Conservation (phyloP, 2,329 filamentous ascomycete species). For the Ophiocordyceps sinensis region DNA sequence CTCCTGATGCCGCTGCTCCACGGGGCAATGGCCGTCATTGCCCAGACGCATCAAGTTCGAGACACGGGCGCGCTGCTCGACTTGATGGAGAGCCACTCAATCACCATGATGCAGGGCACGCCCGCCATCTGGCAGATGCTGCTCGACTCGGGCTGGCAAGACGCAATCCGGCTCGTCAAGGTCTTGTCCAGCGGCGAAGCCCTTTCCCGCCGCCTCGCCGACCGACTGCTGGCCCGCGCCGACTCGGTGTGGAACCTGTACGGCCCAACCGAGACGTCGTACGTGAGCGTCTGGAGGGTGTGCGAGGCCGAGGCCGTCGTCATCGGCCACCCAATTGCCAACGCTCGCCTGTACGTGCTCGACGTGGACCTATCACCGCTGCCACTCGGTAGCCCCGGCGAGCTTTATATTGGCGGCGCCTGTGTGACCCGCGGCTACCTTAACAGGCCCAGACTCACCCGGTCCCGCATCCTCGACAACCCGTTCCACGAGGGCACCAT, state of each 20-base stretch:
- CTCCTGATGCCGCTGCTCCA: slow-evolving; percentile 6
- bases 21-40: slow-evolving; percentile 6
- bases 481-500: slow-evolving; percentile 4
- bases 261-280: slow-evolving; percentile 14
- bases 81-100: slow-evolving; percentile 4
- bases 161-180: slow-evolving; percentile 3
- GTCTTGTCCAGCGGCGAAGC: slow-evolving; percentile 5
- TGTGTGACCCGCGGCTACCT: slow-evolving; percentile 11
- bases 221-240: slow-evolving; percentile 3
- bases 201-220: slow-evolving; percentile 3
- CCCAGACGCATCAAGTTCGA: slow-evolving; percentile 3
- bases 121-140: slow-evolving; percentile 9
- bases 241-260: slow-evolving; percentile 12
- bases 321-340: slow-evolving; percentile 7
- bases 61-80: slow-evolving; percentile 3
- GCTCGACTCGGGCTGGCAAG: slow-evolving; percentile 6
- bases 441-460: slow-evolving; percentile 5
- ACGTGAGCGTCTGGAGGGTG: slow-evolving; percentile 10
- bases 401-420: slow-evolving; percentile 17
- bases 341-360: slow-evolving; percentile 24
- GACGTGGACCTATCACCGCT: slow-evolving; percentile 17
- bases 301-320: slow-evolving; percentile 5
- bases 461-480: slow-evolving; percentile 2
- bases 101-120: slow-evolving; percentile 7
- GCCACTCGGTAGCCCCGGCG: slow-evolving; percentile 20